phyloP scores from a whole-genome alignment of 441 rosid genomes.

The Aleurites moluccanus region DNA sequence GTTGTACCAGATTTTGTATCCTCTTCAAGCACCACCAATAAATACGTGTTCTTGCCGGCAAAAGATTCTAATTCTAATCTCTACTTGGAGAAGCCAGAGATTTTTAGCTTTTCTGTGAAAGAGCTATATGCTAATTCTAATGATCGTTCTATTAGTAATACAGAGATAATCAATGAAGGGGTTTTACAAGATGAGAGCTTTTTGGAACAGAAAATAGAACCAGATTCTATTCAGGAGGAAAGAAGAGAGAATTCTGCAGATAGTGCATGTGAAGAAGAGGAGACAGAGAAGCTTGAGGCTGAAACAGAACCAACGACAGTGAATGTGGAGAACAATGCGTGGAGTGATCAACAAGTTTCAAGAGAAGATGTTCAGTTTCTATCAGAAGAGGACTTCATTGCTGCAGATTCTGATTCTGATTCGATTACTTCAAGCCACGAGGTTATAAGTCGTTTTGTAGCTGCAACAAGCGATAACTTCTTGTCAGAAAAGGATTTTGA shows the following conservation, averaged over 20 bases:
- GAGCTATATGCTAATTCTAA: slow-evolving; percentile 33
- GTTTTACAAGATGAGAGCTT: slow-evolving; percentile 9
- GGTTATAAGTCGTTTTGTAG: slow-evolving; percentile 39
- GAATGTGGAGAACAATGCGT: slow-evolving; percentile 13
- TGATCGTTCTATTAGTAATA: not conserved
- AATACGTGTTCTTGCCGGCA: slow-evolving; percentile 34
- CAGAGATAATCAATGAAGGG: not conserved
- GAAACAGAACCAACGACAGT: slow-evolving; percentile 3
- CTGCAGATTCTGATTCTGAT: slow-evolving; percentile 34
- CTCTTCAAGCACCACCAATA: slow-evolving; percentile 25
- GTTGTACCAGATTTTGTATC: slow-evolving; percentile 23
- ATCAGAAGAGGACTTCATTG: slow-evolving; percentile 42
- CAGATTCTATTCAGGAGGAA: slow-evolving; percentile 21
- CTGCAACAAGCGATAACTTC: slow-evolving; percentile 49
- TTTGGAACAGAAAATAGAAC: slow-evolving; percentile 10
- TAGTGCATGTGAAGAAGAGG: slow-evolving; percentile 12
- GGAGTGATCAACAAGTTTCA: slow-evolving; percentile 22
- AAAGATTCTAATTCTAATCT: slow-evolving; percentile 30
- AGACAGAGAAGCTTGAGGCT: slow-evolving; percentile 11
- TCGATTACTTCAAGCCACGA: slow-evolving; percentile 59
- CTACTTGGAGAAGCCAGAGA: slow-evolving; percentile 40
- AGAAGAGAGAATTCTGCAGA: slow-evolving; percentile 7
- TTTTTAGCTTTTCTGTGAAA: slow-evolving; percentile 29
- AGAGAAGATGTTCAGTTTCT: slow-evolving; percentile 32
- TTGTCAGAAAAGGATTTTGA: slow-evolving; percentile 57